phyloP scores from a whole-genome alignment of 2,329 filamentous ascomycete genomes.

The Claviceps purpurea region DNA sequence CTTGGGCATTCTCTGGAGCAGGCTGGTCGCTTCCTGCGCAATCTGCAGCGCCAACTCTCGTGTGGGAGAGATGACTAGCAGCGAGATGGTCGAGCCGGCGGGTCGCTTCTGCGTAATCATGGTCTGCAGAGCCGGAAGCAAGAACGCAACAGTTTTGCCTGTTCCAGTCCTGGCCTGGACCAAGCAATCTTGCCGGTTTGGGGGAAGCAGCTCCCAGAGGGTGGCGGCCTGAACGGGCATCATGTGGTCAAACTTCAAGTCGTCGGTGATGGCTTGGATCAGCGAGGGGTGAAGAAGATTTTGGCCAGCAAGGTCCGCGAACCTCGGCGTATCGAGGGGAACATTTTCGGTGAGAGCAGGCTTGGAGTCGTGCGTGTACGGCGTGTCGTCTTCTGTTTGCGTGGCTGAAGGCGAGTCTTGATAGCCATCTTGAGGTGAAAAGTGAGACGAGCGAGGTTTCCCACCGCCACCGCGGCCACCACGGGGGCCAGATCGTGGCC shows the following conservation, averaged over 20 bases:
- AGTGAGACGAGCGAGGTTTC: neutral
- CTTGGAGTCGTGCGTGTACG: neutral
- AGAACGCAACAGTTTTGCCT: slow-evolving; percentile 74
- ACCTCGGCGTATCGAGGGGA: slow-evolving; percentile 31
- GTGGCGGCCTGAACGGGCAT: slow-evolving; percentile 42
- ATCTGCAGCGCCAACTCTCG: slow-evolving; percentile 61
- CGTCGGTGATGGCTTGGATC: slow-evolving; percentile 32
- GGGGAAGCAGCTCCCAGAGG: slow-evolving; percentile 32
- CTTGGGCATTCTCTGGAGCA: slow-evolving; percentile 58
- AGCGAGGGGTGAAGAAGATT: slow-evolving; percentile 30
- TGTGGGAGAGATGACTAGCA: slow-evolving; percentile 57
- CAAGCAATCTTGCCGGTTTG: slow-evolving; percentile 37
- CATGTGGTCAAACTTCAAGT: slow-evolving; percentile 38
- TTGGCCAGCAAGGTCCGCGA: slow-evolving; percentile 28
- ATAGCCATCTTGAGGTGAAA: neutral
- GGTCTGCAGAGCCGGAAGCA: slow-evolving; percentile 70
- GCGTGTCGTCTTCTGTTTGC: neutral
- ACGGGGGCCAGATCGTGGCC: neutral
- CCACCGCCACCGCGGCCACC: neutral
- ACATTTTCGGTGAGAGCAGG: slow-evolving; percentile 15
- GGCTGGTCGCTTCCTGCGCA: slow-evolving; percentile 53
- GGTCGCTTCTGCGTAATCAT: slow-evolving; percentile 39
- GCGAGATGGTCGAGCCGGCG: slow-evolving; percentile 31
- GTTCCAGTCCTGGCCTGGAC: slow-evolving; percentile 82
- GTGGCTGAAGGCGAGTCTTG: neutral